Evolutionary conservation across 371 early-diverging fungal genomes (phyloP).

Genomic region (Actinomortierella wolfii): DNA sequence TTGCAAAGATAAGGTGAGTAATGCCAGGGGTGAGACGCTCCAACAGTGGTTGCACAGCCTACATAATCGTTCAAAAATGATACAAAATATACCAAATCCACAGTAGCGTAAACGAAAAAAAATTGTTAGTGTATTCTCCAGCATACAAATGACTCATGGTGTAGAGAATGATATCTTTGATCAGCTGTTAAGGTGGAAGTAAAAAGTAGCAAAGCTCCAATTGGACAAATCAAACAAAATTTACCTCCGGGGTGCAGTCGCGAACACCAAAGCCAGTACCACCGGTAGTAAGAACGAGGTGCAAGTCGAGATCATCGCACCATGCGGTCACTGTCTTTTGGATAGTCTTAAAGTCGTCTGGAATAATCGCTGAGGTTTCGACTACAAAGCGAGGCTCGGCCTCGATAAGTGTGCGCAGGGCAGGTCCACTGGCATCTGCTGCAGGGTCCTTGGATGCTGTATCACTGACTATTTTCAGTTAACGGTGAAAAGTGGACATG

Average conservation of each 20-base stretch:
- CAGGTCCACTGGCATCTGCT: slow-evolving; percentile 69
- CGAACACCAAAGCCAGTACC: slow-evolving; percentile 91
- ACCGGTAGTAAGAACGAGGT: slow-evolving; percentile 87
- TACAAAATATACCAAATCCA: too few relatives aligned
- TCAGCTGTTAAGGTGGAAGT: too few relatives aligned
- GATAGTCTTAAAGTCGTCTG: slow-evolving; percentile 61
- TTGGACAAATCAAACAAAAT: too few relatives aligned
- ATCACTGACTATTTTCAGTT: slow-evolving; percentile 57
- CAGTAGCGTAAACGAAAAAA: not conserved
- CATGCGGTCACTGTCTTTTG: slow-evolving; percentile 54
- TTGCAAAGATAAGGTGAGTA: slow-evolving; percentile 73
- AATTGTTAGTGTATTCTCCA: not conserved
- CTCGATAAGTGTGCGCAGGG: slow-evolving; percentile 47
- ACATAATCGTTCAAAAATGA: not conserved
- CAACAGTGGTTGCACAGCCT: slow-evolving; percentile 78
- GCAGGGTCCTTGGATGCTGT: slow-evolving; percentile 56
- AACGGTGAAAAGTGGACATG: too few relatives aligned
- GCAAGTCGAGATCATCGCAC: slow-evolving; percentile 52
- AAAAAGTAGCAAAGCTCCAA: too few relatives aligned
- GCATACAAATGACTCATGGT: too few relatives aligned
- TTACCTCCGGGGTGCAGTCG: slow-evolving; percentile 90
- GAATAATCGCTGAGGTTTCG: slow-evolving; percentile 48
- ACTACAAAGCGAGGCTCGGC: slow-evolving; percentile 45
- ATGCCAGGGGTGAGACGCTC: slow-evolving; percentile 76
- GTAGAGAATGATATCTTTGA: not conserved